phyloP scores from a whole-genome alignment of 805 yeast genomes.

The Ogataea nitratoaversa region DNA sequence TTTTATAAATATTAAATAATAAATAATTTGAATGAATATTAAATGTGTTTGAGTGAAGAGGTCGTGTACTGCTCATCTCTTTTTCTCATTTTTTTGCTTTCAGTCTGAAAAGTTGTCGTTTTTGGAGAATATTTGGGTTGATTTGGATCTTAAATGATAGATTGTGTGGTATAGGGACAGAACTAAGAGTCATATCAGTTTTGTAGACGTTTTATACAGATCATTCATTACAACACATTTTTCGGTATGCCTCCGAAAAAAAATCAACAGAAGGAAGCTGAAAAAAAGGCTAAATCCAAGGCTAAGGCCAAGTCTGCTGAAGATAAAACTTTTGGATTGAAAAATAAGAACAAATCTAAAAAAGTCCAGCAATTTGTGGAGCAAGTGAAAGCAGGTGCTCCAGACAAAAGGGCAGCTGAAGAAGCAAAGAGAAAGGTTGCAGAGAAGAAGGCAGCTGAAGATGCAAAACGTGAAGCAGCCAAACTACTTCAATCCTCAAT shows the following conservation, averaged over 20 bases:
- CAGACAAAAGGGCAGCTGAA: slow-evolving; percentile 42
- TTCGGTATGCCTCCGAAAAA: slow-evolving; percentile 76
- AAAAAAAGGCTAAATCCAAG: slow-evolving; percentile 60
- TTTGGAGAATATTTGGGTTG: no score
- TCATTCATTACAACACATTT: background rate
- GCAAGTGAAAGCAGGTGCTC: slow-evolving; percentile 64
- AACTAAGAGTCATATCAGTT: background rate
- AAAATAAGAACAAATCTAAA: slow-evolving; percentile 90
- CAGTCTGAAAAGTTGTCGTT: background rate
- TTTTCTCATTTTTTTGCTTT: background rate
- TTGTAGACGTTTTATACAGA: background rate
- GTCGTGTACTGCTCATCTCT: background rate
- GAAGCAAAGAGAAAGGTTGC: slow-evolving; percentile 70
- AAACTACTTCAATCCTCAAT: slow-evolving; percentile 64
- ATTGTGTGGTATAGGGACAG: no score
- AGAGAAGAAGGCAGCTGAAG: slow-evolving; percentile 86
- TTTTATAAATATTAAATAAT: no score
- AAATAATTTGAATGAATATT: no score
- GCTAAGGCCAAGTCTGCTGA: slow-evolving; percentile 61
- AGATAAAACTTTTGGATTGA: slow-evolving; percentile 91
- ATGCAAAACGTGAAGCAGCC: slow-evolving; percentile 83
- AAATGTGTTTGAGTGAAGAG: no score
- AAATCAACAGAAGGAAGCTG: slow-evolving; percentile 46
- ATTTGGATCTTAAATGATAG: no score
- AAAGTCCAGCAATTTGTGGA: slow-evolving; percentile 74